Base-by-base conservation (phyloP, 2,329 filamentous ascomycete species). In the Fusarium sublunatum region DNA sequence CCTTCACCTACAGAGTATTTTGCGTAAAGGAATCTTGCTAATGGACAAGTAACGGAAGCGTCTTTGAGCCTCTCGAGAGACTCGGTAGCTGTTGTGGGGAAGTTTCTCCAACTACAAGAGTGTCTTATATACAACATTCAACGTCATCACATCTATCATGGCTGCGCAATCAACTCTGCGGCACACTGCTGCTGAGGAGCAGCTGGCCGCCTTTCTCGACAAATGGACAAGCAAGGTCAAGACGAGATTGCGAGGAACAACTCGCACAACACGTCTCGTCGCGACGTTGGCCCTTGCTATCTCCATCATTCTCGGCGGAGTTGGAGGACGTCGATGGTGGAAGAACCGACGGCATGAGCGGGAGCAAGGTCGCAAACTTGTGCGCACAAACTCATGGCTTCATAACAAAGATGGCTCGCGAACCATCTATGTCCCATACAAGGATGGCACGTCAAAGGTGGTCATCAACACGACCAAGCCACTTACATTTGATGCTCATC, bases 401-500 rank as follows among this genome's bases (percentile, higher is more conserved):
- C 87, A 91, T 77, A 92, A 94, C 70, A 97, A 97, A 79, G 95
- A 98, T 81, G 95, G 95, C 45, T 94, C 92, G 44, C 86, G 95
- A 52, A 96, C 93, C 12, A 95, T 99, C 56, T 98, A 95, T 73
- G 95, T 99, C 26, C 93, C 94, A 2, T 95, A 97, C 77, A 92
- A 92, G 76, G 86, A 93, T 67, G 83, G 88, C 50, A 97, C 93
- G 3, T 91, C 93, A 67, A 96, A 96, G 76, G 94, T 99, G 43
- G 90, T 91, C 54, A 97, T 99, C 64, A 83, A 92, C 73, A 89
- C 91, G 6, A 99, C 93, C 26, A 97, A 97, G 74, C 87, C 88
- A 19, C 90, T 94, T 32, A 99, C 95, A 0, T 99, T 98, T 74
- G 94, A 99, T 82, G 96, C 95, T 6, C 95, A 99, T 78, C 87